Base-by-base conservation (phyloP, 495 filamentous ascomycete genomes). In the Venustampulla echinocandica region DNA sequence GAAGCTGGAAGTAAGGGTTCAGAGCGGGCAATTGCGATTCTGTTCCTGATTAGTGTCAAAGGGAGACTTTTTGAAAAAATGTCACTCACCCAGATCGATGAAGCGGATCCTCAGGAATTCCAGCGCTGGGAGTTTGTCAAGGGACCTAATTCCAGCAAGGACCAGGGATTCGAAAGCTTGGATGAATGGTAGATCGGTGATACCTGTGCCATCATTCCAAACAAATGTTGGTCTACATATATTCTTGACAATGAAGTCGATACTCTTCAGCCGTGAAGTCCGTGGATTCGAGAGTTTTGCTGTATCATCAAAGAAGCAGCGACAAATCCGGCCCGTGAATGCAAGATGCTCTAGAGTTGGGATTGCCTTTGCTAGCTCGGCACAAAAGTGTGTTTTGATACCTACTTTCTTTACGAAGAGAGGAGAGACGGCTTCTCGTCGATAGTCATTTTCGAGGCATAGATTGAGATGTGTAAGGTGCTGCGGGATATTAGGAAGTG, bases 221-320 rank as follows among this genome's bases (percentile, higher is more conserved):
- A 70, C 59, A 13, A 59, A 57, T 27, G 68, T 66, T 33, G 74
- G 67, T 15, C 76, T 71, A 53, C 82, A 87, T 61, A 76, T 78
- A 41, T 81, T 82, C 64, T 82, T 82, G 48, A 87, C 78, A 0
- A 75, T 74, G 10, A 87, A 56, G 52, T 87, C 82, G 3, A 87
- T 67, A 15, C 77, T 78, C 56, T 73, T 77, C 27, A 85, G 72
- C 6, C 73, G 61, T 20, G 64, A 55, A 10, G 60, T 64, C 14
- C 66, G 61, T n/a, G 64, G 50, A 38, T 70, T 68, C 17, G 57
- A 60, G 25, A 62, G 54, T 44, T 54, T 59, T 9, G 63, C 61
- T 13, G 69, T 67, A 6, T 69, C 55, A 44, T 75, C 68, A 51
- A 81, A 77, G 17, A 87, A 73, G 18, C 67, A 64, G 22, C 70